phyloP scores from a whole-genome alignment of 345 rosid species.

The Moricandia moricandioides region DNA sequence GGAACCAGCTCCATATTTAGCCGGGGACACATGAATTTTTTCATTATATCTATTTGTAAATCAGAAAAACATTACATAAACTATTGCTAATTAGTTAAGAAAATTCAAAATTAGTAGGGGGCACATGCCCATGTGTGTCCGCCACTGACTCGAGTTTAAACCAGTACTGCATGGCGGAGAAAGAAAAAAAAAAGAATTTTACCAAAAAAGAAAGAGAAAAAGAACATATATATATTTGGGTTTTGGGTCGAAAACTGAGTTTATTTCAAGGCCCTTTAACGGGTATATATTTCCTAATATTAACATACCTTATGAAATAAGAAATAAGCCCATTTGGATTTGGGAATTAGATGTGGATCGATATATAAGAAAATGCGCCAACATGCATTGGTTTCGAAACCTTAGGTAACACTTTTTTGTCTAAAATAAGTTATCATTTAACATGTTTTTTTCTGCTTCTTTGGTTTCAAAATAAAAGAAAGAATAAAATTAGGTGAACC shows the following conservation, averaged over 20 bases:
- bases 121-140: too few species aligned
- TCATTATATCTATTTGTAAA: too few species aligned
- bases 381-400: not conserved
- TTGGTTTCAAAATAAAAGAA: not conserved
- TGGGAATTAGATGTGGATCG: not conserved
- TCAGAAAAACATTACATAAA: too few species aligned
- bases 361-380: not conserved
- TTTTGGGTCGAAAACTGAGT: not conserved
- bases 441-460: not conserved
- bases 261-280: not conserved
- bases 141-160: too few species aligned
- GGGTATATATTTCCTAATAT: not conserved
- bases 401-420: not conserved
- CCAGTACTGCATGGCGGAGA: not conserved
- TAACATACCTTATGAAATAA: not conserved
- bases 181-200: not conserved
- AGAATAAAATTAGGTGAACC: not conserved
- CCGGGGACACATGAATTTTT: too few species aligned
- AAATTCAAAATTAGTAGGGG: too few species aligned
- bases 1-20: too few species aligned
- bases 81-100: too few species aligned
- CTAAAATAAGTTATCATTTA: not conserved
- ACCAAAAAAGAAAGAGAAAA: too few species aligned
- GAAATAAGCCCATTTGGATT: not conserved
- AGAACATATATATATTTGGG: not conserved